Percentiles rank a stretch among this genome's conserved stretches.
Evolutionary conservation across 202 grass and related monocot species (phyloP).

Genomic region (Bolboschoenoplectus hybrid): DNA sequence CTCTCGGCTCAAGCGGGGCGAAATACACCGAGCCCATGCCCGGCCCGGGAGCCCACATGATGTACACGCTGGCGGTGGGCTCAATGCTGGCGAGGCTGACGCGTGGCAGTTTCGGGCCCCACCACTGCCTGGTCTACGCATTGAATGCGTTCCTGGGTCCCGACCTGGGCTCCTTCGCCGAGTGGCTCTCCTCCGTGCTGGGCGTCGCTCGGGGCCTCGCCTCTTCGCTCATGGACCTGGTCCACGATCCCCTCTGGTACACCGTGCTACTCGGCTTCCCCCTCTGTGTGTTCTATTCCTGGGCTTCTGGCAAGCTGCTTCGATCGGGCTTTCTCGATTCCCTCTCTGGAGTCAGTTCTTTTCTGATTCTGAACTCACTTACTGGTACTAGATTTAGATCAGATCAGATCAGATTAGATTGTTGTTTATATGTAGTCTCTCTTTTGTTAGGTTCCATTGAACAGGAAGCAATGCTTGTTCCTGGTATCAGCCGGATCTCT

Average conservation of each 20-base stretch:
- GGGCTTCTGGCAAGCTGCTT: constrained; percentile 52
- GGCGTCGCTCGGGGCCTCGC: constrained; percentile 29
- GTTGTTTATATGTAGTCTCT: too few relatives aligned
- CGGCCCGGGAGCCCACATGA: constrained; percentile 78
- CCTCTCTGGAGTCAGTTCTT: too few relatives aligned
- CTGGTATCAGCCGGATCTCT: constrained; percentile 73
- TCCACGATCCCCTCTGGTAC: constrained; percentile 89
- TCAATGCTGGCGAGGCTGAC: constrained; percentile 56
- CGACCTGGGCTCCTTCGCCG: constrained; percentile 81
- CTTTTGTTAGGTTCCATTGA: constrained; percentile 37
- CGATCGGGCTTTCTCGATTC: not conserved
- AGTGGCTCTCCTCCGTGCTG: constrained; percentile 74
- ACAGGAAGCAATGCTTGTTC: constrained; percentile 68
- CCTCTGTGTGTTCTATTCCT: constrained; percentile 64
- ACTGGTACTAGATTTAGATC: too few relatives aligned
- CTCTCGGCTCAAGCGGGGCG: too few relatives aligned
- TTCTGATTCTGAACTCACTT: too few relatives aligned
- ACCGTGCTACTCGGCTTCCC: constrained; percentile 72
- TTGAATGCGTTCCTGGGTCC: constrained; percentile 87
- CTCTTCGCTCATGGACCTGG: constrained; percentile 58
- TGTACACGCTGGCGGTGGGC: constrained; percentile 75
- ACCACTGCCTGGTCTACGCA: constrained; percentile 80
- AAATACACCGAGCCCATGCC: constrained; percentile 44
- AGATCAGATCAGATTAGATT: too few relatives aligned
- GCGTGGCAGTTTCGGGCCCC: constrained; percentile 65